These are phyloP conservation scores for Sanguinoderma infundibulare DNA, from an alignment of 1,284 basidiomycete genomes.

Conservation along the genomic window DNA sequence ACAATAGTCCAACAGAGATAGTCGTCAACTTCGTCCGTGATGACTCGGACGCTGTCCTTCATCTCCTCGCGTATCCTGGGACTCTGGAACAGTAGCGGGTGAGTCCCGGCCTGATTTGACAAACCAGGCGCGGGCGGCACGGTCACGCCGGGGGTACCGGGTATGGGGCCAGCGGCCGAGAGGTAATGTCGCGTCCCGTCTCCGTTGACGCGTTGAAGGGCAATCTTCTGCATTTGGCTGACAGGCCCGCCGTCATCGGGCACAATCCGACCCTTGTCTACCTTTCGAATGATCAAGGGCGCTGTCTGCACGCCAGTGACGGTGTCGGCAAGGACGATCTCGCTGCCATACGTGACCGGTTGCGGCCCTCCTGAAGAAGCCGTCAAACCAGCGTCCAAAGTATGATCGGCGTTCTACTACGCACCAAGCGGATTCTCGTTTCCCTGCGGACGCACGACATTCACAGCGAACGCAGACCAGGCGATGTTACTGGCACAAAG, in stretches of 20 bases:
- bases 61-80: conserved; percentile 76
- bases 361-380: conserved; percentile 58
- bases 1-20: conserved; percentile 96
- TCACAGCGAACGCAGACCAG: conserved; percentile 95
- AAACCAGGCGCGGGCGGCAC: conserved; percentile 68
- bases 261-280: conserved; percentile 88
- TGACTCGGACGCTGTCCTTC: conserved; percentile 69
- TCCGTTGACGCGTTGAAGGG: conserved; percentile 81
- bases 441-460: conserved; percentile 68
- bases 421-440: conserved; percentile 62
- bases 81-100: conserved; percentile 77
- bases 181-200: conserved; percentile 83
- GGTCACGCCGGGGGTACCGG: conserved; percentile 70
- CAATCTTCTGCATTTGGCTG: conserved; percentile 96
- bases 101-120: conserved; percentile 76
- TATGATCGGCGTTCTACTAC: conserved; percentile 55
- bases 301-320: conserved; percentile 85
- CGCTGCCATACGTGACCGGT: conserved; percentile 90
- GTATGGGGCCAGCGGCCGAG: conserved; percentile 82
- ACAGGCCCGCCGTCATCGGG: conserved; percentile 88
- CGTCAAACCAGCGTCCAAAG: conserved; percentile 35
- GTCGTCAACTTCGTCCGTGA: conserved; percentile 90
- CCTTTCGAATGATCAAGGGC: conserved; percentile 89
- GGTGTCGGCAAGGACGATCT: conserved; percentile 85
- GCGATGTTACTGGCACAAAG: conserved; percentile 85